A percentile compares a stretch with the other conserved stretches of the same genome.
These are phyloP conservation scores for Ceriops zippeliana DNA, from an alignment of 345 rosid genomes.

Conservation along the genomic window DNA sequence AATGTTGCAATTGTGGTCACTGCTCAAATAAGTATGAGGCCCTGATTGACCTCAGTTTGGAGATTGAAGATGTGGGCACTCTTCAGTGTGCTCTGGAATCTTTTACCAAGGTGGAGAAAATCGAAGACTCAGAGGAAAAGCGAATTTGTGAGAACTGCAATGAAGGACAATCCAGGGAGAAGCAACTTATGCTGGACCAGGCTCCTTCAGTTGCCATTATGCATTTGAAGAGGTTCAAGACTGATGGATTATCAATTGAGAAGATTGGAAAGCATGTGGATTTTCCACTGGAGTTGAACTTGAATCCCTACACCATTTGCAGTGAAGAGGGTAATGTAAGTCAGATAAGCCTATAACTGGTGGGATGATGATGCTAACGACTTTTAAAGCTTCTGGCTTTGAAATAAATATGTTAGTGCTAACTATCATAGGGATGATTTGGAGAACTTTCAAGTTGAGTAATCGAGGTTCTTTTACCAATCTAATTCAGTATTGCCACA, in stretches of 20 bases:
- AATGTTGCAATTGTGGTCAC: conserved; percentile 63
- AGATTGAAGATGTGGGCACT: conserved; percentile 53
- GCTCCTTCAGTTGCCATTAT: conserved; percentile 66
- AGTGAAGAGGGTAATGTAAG: conserved; percentile 40
- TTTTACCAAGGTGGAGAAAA: conserved; percentile 70
- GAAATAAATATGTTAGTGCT: too few relatives aligned
- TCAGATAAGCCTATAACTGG: conserved; percentile 3
- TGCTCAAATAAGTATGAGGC: conserved; percentile 59
- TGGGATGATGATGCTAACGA: too few relatives aligned
- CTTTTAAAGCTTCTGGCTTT: too few relatives aligned
- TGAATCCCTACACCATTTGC: conserved; percentile 51
- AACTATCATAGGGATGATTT: too few relatives aligned
- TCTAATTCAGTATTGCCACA: not conserved
- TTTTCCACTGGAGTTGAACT: conserved; percentile 78
- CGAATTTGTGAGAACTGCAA: conserved; percentile 66
- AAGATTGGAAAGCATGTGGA: conserved; percentile 70
- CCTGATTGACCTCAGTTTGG: conserved; percentile 68
- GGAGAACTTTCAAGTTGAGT: not conserved
- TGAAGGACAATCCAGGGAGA: conserved; percentile 59
- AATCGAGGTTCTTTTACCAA: not conserved
- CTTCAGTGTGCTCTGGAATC: conserved; percentile 62
- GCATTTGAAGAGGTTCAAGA: conserved; percentile 88
- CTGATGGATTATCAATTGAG: conserved; percentile 49
- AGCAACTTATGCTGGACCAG: conserved; percentile 68
- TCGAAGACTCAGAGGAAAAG: conserved; percentile 55